Evolutionary conservation across 2,329 filamentous ascomycete species (phyloP).

Genomic region (Furcasterigmium furcatum): DNA sequence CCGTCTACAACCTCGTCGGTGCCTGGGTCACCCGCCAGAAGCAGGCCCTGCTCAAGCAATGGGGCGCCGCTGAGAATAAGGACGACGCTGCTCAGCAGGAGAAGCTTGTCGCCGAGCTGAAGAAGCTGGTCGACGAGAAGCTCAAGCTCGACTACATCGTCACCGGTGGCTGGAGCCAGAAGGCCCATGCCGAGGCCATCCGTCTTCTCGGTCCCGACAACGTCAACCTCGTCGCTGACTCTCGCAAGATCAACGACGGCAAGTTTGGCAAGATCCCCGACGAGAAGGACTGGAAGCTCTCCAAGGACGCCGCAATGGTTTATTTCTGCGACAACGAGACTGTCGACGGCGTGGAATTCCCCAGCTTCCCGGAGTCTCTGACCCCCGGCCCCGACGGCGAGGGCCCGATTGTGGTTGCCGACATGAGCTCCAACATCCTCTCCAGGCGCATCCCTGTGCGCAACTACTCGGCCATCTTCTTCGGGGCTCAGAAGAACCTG

Average conservation of each 20-base stretch:
- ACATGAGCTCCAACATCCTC: slow-evolving; percentile 95
- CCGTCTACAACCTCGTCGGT: slow-evolving; percentile 78
- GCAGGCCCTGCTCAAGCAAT: slow-evolving; percentile 53
- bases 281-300: slow-evolving; percentile 73
- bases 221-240: slow-evolving; percentile 77
- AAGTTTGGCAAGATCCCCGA: slow-evolving; percentile 85
- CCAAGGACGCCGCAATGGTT: slow-evolving; percentile 66
- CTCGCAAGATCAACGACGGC: slow-evolving; percentile 62
- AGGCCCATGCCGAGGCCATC: slow-evolving; percentile 80
- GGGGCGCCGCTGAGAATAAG: slow-evolving; percentile 35
- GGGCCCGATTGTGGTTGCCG: slow-evolving; percentile 76
- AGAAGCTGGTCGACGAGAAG: slow-evolving; percentile 63
- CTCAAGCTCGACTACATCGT: slow-evolving; percentile 86
- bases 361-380: slow-evolving; percentile 63
- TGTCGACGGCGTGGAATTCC: slow-evolving; percentile 90
- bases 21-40: slow-evolving; percentile 75
- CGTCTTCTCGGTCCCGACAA: slow-evolving; percentile 73
- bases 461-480: slow-evolving; percentile 85
- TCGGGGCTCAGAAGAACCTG: slow-evolving; percentile 92
- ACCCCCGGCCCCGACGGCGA: slow-evolving; percentile 55
- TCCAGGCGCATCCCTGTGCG: slow-evolving; percentile 72
- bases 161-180: slow-evolving; percentile 84
- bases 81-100: slow-evolving; percentile 47
- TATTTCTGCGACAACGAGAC: slow-evolving; percentile 96
- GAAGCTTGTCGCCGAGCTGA: slow-evolving; percentile 53